A percentile compares a stretch with the other conserved stretches of the same genome.
Evolutionary conservation across 176 grass and related monocot species (phyloP).

Genomic region (Rhipidocladum racemiflorum): DNA sequence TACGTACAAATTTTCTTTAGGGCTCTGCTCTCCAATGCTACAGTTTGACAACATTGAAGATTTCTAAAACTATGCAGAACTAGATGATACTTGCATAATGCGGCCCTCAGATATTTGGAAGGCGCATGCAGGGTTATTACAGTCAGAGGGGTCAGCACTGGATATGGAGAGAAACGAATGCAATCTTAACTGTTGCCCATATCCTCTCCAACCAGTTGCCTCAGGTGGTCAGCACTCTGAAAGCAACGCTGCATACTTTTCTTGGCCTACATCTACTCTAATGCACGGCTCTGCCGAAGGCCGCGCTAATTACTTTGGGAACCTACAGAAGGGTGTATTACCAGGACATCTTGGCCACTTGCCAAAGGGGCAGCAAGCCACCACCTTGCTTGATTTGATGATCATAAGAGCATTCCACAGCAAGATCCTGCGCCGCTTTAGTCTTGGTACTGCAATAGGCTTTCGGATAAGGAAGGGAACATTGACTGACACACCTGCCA

Average conservation of each 20-base stretch:
- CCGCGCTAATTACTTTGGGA: slow-evolving; percentile 91
- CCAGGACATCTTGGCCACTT: slow-evolving; percentile 73
- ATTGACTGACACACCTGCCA: slow-evolving; percentile 80
- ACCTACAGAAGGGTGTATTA: slow-evolving; percentile 93
- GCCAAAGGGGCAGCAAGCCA: slow-evolving; percentile 74
- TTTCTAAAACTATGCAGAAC: not conserved
- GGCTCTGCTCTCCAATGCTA: slow-evolving; percentile 5
- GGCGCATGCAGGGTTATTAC: slow-evolving; percentile 45
- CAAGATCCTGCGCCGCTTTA: slow-evolving; percentile 86
- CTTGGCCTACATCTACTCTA: slow-evolving; percentile 95
- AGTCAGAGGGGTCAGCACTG: slow-evolving; percentile 40
- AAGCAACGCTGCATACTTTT: slow-evolving; percentile 87
- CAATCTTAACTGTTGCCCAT: slow-evolving; percentile 45
- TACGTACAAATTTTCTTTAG: not conserved
- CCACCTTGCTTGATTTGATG: slow-evolving; percentile 96
- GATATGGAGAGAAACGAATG: slow-evolving; percentile 67
- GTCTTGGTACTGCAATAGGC: slow-evolving; percentile 88
- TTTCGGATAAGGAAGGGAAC: slow-evolving; percentile 83
- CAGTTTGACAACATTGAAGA: slow-evolving; percentile 12
- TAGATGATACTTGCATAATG: slow-evolving; percentile 61
- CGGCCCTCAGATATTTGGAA: slow-evolving; percentile 45
- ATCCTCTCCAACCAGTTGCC: slow-evolving; percentile 67
- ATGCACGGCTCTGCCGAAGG: slow-evolving; percentile 84
- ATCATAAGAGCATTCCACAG: slow-evolving; percentile 97
- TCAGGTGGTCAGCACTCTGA: slow-evolving; percentile 90